Conservation (phyloP, 208 protist genomes). For the Leishmania lainsoni region DNA sequence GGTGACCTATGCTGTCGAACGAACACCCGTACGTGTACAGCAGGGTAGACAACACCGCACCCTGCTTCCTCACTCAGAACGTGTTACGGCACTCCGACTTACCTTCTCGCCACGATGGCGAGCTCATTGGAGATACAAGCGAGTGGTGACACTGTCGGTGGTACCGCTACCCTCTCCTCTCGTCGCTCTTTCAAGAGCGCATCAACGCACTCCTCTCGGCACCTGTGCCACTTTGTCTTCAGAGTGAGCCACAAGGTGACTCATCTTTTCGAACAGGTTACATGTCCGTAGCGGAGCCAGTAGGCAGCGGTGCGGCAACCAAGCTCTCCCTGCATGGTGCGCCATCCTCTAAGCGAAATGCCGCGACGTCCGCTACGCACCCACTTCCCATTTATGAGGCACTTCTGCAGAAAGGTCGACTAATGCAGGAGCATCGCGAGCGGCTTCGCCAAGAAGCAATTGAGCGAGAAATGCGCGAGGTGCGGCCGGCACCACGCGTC, state of each 20-base stretch:
- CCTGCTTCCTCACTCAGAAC: not conserved
- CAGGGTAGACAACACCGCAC: not conserved
- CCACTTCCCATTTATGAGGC: constrained; percentile 57
- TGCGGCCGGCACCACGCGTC: constrained; percentile 44
- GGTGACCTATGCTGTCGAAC: not conserved
- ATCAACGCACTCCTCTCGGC: constrained; percentile 46
- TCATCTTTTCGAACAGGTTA: not conserved
- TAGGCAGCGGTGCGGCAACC: not conserved
- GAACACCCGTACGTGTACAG: not conserved
- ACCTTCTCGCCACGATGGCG: not conserved
- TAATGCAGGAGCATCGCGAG: constrained; percentile 53
- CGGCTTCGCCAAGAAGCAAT: constrained; percentile 39
- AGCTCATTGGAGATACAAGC: not conserved
- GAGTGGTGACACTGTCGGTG: not conserved
- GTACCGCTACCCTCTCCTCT: not conserved
- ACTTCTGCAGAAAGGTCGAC: constrained; percentile 69
- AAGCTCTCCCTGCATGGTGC: not conserved
- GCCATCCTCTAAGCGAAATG: not conserved
- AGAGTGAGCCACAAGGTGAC: not conserved
- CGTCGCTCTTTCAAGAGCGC: constrained; percentile 24
- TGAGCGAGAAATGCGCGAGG: constrained; percentile 40
- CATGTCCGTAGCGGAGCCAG: not conserved
- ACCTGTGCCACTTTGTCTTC: constrained; percentile 55
- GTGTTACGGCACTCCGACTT: not conserved
- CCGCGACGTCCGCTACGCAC: not conserved